Evolutionary conservation across 2,329 filamentous ascomycete species (phyloP), one percentile per base, ranked within the genome.

Genomic region (Rhytidhysteron rufulum): DNA sequence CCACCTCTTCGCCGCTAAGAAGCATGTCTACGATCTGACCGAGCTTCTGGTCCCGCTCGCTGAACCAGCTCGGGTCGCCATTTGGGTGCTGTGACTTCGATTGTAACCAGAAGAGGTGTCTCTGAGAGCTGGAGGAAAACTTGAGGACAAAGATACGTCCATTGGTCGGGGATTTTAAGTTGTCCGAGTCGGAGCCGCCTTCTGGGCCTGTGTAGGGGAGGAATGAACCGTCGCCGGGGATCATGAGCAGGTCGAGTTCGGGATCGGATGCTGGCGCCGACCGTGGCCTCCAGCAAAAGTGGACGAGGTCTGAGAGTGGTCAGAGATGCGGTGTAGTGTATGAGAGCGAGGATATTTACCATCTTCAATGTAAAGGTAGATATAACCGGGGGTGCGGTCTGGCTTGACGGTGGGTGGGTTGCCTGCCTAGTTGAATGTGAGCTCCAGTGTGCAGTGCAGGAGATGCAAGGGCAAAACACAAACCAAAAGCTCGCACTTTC

Each of bases 281-380:
- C 51, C 93, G 85, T 57, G 87, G 83, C 51, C 90, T 85, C 94
- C 94, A 98, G 79, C 90, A 96, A 72, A 98, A 95, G 72, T 96
- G 90, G 45, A 95, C 77, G 45, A 98, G 79, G 38, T 96, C 86
- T 89, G 50, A n/a, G n/a, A n/a, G n/a, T n/a, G n/a, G n/a, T n/a
- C n/a, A n/a, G n/a, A n/a, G n/a, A n/a, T n/a, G n/a, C n/a, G n/a
- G n/a, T n/a, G n/a, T n/a, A n/a, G n/a, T n/a, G n/a, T n/a, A n/a
- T n/a, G n/a, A n/a, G n/a, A n/a, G n/a, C n/a, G n/a, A 16, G 5
- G 22, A 22, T 34, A 29, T 42, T 10, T 60, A 85, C 84, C 91
- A 83, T 96, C 91, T 75, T 95, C 90, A 37, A 78, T 78, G 69
- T 93, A 95, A 40, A 97, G 82, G 66, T 94, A 97, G 62, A 97